phyloP scores from a whole-genome alignment of 352 stramenopile species.

The Pythium brachiatum region DNA sequence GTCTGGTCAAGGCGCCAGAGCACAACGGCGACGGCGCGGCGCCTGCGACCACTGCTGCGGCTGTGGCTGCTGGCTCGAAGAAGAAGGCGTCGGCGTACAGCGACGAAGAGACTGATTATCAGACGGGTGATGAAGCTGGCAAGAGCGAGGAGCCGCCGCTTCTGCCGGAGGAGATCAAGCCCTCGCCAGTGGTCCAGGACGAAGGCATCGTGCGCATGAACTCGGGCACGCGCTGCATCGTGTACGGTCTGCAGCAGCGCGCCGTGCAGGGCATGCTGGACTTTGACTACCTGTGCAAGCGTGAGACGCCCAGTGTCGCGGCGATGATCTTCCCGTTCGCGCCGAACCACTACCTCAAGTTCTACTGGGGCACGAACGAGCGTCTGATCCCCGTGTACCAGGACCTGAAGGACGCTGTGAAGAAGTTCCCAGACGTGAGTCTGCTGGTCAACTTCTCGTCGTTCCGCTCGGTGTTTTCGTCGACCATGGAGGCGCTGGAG shows the following conservation, averaged over 20 bases:
- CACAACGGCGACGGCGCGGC: conserved; percentile 11
- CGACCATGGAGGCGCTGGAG: conserved; percentile 94
- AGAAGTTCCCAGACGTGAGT: conserved; percentile 92
- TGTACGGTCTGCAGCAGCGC: conserved; percentile 94
- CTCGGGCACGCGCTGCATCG: conserved; percentile 89
- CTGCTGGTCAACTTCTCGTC: conserved; percentile 97
- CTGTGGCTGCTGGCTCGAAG: conserved; percentile 1
- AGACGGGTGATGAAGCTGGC: conserved; percentile 15
- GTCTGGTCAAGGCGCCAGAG: conserved; percentile 71
- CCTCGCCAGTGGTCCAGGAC: conserved; percentile 59
- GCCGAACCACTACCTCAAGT: conserved; percentile 96
- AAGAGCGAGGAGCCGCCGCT: conserved; percentile 32
- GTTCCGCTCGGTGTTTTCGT: conserved; percentile 95
- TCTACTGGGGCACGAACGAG: conserved; percentile 97
- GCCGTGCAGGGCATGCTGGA: conserved; percentile 97
- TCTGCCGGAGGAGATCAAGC: conserved; percentile 5
- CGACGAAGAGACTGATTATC: conserved; percentile 26
- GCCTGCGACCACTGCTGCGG: conserved; percentile 22
- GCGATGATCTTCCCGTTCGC: conserved; percentile 95
- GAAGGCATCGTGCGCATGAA: conserved; percentile 86
- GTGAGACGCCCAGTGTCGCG: conserved; percentile 92
- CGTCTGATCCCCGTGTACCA: conserved; percentile 93
- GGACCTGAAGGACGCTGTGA: conserved; percentile 89
- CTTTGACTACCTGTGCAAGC: conserved; percentile 98
- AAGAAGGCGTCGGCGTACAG: conserved; percentile 7